These are phyloP conservation scores for Leccinum fibrillosum DNA, from an alignment of 768 basidiomycete genomes.

Conservation along the genomic window DNA sequence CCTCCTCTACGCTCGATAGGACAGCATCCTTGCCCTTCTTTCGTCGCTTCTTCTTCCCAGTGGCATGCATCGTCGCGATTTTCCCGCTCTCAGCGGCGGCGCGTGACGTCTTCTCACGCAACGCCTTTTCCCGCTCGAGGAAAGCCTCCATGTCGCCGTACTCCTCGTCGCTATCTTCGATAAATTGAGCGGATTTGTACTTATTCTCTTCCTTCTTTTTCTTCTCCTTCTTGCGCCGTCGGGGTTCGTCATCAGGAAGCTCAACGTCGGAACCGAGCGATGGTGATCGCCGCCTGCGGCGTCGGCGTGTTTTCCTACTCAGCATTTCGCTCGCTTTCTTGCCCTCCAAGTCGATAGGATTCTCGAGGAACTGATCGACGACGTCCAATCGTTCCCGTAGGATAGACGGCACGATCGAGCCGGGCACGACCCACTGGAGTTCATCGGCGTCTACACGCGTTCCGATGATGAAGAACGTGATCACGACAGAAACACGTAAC, in stretches of 20 bases:
- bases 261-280: conserved; percentile 44
- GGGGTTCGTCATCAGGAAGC: conserved; percentile 33
- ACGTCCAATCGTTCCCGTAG: conserved; percentile 68
- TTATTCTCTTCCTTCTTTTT: conserved; percentile 65
- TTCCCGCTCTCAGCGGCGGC: conserved; percentile 43
- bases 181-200: conserved; percentile 89
- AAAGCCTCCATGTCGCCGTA: conserved; percentile 79
- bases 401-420: conserved; percentile 60
- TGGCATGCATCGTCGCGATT: conserved; percentile 42
- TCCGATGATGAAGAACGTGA: neutral
- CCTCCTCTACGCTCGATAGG: conserved; percentile 38
- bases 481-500: conserved; percentile 14
- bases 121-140: conserved; percentile 66
- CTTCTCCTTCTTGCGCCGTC: conserved; percentile 38
- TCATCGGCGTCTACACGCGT: conserved; percentile 55
- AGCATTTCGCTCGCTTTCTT: conserved; percentile 73
- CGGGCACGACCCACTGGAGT: conserved; percentile 83
- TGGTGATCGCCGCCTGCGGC: conserved; percentile 50
- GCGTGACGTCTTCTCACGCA: conserved; percentile 52
- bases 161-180: conserved; percentile 87
- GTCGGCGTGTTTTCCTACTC: conserved; percentile 54
- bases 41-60: conserved; percentile 59
- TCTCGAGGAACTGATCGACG: conserved; percentile 79
- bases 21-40: conserved; percentile 43
- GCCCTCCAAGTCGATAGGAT: conserved; percentile 77